Percentiles rank a stretch among this genome's conserved stretches.
These are phyloP conservation scores for Silene vulgaris DNA, from an alignment of 179 eudicot species.

Conservation along the genomic window DNA sequence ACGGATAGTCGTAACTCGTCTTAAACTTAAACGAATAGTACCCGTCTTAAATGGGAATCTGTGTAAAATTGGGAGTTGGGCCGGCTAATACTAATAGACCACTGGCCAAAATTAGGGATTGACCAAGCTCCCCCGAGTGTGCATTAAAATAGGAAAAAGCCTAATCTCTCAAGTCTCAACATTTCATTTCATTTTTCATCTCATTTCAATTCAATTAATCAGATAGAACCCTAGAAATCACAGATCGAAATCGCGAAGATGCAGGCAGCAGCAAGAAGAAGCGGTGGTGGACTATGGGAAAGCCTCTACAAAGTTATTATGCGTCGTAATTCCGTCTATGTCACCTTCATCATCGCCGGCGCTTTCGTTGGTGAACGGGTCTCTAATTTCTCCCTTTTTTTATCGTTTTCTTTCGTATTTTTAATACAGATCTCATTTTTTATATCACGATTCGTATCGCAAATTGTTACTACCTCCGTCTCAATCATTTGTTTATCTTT, in stretches of 20 bases:
- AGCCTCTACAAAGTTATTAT: constrained; percentile 62
- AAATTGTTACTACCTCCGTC: neutral
- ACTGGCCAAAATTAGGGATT: neutral
- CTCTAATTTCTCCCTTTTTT: neutral
- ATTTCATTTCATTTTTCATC: neutral
- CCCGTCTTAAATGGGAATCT: no score
- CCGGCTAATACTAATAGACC: neutral
- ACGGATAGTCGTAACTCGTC: no score
- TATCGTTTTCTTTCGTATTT: neutral
- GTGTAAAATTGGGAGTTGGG: neutral
- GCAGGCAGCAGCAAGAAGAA: constrained; percentile 39
- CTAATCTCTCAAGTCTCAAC: neutral
- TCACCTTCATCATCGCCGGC: constrained; percentile 81
- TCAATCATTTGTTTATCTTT: no score
- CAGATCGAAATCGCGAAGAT: constrained; percentile 22
- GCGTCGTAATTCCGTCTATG: constrained; percentile 84
- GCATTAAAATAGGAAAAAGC: neutral
- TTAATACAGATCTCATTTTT: neutral
- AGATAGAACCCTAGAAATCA: neutral
- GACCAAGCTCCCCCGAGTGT: neutral
- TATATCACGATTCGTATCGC: neutral
- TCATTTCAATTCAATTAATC: neutral
- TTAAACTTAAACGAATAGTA: no score
- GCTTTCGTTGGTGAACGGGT: constrained; percentile 87
- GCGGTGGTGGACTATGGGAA: constrained; percentile 53